phyloP scores from a whole-genome alignment of 2,329 filamentous ascomycete species.

The Fusarium coicis region DNA sequence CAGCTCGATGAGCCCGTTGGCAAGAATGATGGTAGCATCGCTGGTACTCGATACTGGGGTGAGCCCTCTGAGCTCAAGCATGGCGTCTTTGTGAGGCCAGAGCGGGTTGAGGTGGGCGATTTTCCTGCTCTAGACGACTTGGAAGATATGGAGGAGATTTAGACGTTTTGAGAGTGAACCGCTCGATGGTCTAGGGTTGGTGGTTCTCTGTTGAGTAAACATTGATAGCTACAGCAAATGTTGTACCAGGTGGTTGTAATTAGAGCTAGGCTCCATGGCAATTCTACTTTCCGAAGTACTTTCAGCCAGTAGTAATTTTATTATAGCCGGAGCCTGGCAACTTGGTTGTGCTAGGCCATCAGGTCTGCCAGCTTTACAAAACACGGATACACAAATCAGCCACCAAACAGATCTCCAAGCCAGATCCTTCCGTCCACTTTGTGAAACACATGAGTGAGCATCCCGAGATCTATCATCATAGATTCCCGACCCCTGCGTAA shows the following conservation, averaged over 20 bases:
- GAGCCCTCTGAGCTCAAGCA: conserved; percentile 71
- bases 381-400: not conserved
- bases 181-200: not conserved
- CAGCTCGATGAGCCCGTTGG: conserved; percentile 82
- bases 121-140: conserved; percentile 77
- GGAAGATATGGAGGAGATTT: conserved; percentile 82
- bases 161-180: conserved; percentile 5
- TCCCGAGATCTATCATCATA: not conserved
- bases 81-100: conserved; percentile 82
- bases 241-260: not conserved
- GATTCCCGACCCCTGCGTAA: conserved; percentile 2
- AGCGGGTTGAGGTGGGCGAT: conserved; percentile 80
- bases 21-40: conserved; percentile 83
- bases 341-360: not conserved
- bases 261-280: not conserved
- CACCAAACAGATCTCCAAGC: not conserved
- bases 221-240: not conserved
- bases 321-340: not conserved
- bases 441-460: conserved; percentile 2
- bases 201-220: not conserved
- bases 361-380: not conserved
- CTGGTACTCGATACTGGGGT: conserved; percentile 75
- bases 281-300: not conserved
- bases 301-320: not conserved
- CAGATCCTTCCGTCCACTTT: not conserved